A percentile compares a stretch with the other conserved stretches of the same genome.
phyloP scores from a whole-genome alignment of 306 rosid species.

The Herpetospermum pedunculosum region DNA sequence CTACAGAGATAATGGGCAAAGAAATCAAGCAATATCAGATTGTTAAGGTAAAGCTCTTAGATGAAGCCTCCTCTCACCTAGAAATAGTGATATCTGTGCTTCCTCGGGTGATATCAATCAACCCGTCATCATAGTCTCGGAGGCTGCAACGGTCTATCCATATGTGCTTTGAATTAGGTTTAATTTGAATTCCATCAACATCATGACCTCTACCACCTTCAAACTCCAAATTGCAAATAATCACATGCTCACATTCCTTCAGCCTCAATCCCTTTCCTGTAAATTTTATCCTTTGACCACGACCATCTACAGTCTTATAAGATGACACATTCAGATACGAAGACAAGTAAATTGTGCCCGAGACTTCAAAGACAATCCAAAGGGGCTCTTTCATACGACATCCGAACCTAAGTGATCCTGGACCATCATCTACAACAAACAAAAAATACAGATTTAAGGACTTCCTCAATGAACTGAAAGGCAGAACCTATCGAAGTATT shows the following conservation, averaged over 20 bases:
- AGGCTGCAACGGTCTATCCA: conserved; percentile 94
- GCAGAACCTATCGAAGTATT: background rate
- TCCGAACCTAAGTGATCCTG: conserved; percentile 73
- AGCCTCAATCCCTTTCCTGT: conserved; percentile 73
- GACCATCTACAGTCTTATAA: conserved; percentile 72
- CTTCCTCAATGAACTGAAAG: background rate
- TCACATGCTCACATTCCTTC: conserved; percentile 89
- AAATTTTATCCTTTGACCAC: conserved; percentile 74
- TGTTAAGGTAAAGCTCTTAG: background rate
- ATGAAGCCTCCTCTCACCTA: conserved; percentile 32
- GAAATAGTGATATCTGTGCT: conserved; percentile 87
- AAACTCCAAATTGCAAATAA: conserved; percentile 82
- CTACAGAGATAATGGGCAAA: conserved; percentile 25
- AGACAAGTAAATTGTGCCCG: conserved; percentile 61
- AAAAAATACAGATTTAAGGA: background rate
- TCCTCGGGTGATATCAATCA: conserved; percentile 74
- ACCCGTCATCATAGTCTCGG: conserved; percentile 73
- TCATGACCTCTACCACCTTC: conserved; percentile 95
- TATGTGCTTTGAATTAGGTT: conserved; percentile 85
- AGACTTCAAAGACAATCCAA: conserved; percentile 87
- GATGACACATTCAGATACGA: conserved; percentile 68
- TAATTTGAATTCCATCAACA: conserved; percentile 89
- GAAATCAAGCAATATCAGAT: background rate
- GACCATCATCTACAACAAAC: conserved; percentile 72
- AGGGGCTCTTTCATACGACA: conserved; percentile 72